phyloP scores from a whole-genome alignment of 805 yeast species.

The Komagataella phaffii region DNA sequence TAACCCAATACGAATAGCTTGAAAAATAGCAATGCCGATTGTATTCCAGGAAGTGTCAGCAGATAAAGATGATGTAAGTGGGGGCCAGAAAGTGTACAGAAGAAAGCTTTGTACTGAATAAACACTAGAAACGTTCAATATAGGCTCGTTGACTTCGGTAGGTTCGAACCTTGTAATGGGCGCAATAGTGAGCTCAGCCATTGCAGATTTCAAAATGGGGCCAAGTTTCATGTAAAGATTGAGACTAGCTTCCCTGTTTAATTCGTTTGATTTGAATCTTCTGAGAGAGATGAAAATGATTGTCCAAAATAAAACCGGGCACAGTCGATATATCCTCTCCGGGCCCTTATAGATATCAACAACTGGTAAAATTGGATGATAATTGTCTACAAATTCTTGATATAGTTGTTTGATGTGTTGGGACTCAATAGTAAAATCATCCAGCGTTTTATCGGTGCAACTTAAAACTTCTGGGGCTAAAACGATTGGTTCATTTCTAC shows the following conservation, averaged over 20 bases:
- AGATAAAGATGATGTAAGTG: slow-evolving; percentile 82
- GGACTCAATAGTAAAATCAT: slow-evolving; percentile 48
- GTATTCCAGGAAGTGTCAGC: slow-evolving; percentile 97
- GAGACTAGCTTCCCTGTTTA: slow-evolving; percentile 13
- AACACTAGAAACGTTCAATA: slow-evolving; percentile 79
- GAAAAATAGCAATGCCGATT: slow-evolving; percentile 83
- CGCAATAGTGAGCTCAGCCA: slow-evolving; percentile 80
- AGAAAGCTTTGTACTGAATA: slow-evolving; percentile 90
- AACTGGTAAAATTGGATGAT: slow-evolving; percentile 80
- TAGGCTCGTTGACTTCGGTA: slow-evolving; percentile 66
- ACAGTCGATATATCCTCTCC: slow-evolving; percentile 60
- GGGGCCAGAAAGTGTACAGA: slow-evolving; percentile 90
- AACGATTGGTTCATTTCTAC: neutral
- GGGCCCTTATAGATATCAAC: slow-evolving; percentile 77
- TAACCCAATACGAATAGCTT: slow-evolving; percentile 83
- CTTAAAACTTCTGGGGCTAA: slow-evolving; percentile 22
- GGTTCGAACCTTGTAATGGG: slow-evolving; percentile 83
- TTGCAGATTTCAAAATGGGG: slow-evolving; percentile 56
- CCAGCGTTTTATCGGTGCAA: slow-evolving; percentile 62
- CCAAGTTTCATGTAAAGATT: slow-evolving; percentile 47
- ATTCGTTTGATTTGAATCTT: slow-evolving; percentile 26
- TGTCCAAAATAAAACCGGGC: slow-evolving; percentile 92
- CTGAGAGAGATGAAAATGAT: slow-evolving; percentile 77
- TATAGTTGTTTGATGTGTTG: slow-evolving; percentile 50
- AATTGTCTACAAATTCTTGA: slow-evolving; percentile 56